Base-by-base conservation (phyloP, 768 basidiomycete genomes). In the Leccinum rimulosum region DNA sequence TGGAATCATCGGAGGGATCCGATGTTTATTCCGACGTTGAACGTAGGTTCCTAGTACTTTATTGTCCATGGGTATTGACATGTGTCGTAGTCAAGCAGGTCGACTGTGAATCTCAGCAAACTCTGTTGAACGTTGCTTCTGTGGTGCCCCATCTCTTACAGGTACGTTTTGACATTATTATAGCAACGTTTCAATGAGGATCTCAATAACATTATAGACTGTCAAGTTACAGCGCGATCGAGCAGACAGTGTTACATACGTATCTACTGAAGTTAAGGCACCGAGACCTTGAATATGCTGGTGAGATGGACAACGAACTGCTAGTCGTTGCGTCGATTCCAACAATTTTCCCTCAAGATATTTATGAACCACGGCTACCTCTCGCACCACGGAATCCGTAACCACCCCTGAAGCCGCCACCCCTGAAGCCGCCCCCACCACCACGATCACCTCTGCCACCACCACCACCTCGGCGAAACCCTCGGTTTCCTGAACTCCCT, bases 181-280 rank as follows among this genome's bases (percentile, higher is more conserved):
- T 1, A 30, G 11, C 4, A 27, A 4, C 25, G 7, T 35, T 3
- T 3, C 7, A 12, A 3, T 17, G 35, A 10, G 4, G 1, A 35
- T 40, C 15, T 22, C 9, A 28, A 57, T 7, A 12, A 25, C n/a
- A 14, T 30, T 60, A 40, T 49, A 86, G 86, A 74, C 71, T 10
- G 73, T 83, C 33, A 72, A 75, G 17, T 72, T 72, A 50, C 85
- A 88, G 63, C 73, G 76, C 55, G 80, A 81, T 68, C 82, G 87
- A 40, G 76, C 80, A 17, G 71, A 77, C 55, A 73, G 79, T 55
- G 73, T 83, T 3, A 79, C 77, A 64, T 66, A 65, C 9, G 81
- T 81, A 6, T 74, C 77, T 6, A 70, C 69, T 36, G 83, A 87
- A 59, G 74, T 85, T 31, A 86, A 82, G 60, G 71, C 76, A 7